phyloP scores from a whole-genome alignment of 1,284 basidiomycete species.

The Hemileia vastatrix region DNA sequence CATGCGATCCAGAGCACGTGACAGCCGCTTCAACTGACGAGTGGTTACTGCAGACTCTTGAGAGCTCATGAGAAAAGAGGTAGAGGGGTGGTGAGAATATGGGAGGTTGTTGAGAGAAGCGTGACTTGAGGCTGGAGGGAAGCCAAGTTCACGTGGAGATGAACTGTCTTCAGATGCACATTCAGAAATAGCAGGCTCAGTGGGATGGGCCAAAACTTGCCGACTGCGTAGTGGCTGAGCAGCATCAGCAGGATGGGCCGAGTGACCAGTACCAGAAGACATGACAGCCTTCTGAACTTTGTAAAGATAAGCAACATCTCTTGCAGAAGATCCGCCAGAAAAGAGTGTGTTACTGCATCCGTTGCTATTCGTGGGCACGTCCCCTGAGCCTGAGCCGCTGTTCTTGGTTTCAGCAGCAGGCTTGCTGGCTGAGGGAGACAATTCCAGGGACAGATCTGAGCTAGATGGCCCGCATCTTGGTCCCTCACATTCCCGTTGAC shows the following conservation, averaged over 20 bases:
- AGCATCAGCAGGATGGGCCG: background rate
- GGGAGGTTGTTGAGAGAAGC: background rate
- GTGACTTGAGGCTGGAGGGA: background rate
- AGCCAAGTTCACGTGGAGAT: too few species aligned
- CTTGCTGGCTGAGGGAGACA: too few species aligned
- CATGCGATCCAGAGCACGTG: slow-evolving; percentile 15
- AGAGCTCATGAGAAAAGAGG: background rate
- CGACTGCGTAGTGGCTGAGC: too few species aligned
- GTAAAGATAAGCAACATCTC: slow-evolving; percentile 14
- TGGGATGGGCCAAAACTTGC: background rate
- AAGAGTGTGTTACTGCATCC: slow-evolving; percentile 2
- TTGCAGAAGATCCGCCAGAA: background rate
- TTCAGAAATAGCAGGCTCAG: background rate
- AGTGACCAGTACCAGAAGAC: background rate
- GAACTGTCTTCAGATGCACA: background rate
- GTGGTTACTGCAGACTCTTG: background rate
- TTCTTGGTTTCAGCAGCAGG: too few species aligned
- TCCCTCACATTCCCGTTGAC: too few species aligned
- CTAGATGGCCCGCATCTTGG: too few species aligned
- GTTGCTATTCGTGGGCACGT: too few species aligned
- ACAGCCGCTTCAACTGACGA: slow-evolving; percentile 1
- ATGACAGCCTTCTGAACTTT: slow-evolving; percentile 1
- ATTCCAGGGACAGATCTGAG: too few species aligned
- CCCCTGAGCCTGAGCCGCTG: too few species aligned
- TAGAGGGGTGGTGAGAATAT: background rate